These are phyloP conservation scores for Paramecium bursaria DNA, from an alignment of 73 alveolate species.

Conservation along the genomic window DNA sequence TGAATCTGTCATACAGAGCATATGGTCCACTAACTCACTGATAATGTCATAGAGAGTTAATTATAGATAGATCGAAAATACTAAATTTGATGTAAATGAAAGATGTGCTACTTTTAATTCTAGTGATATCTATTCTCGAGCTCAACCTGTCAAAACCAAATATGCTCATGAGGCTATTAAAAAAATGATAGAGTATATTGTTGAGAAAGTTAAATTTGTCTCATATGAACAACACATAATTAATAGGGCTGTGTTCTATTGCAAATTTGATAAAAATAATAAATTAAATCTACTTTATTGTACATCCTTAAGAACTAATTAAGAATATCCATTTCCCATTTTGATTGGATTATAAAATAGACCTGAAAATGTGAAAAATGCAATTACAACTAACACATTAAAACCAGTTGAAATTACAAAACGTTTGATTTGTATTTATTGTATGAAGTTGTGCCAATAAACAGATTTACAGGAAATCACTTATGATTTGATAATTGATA, in stretches of 20 bases:
- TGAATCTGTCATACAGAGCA: slow-evolving; percentile 29
- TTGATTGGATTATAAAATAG: background rate
- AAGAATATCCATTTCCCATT: slow-evolving; percentile 48
- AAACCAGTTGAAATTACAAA: slow-evolving; percentile 15
- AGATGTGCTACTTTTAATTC: slow-evolving; percentile 56
- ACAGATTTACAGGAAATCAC: slow-evolving; percentile 11
- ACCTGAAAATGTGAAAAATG: slow-evolving; percentile 23
- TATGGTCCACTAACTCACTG: slow-evolving; percentile 6
- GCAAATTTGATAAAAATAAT: slow-evolving; percentile 14
- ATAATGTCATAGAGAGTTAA: slow-evolving; percentile 21
- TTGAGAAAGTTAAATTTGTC: background rate
- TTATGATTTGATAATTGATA: background rate
- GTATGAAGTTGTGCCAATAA: background rate
- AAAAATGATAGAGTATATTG: slow-evolving; percentile 20
- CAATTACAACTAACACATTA: slow-evolving; percentile 8
- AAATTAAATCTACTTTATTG: slow-evolving; percentile 38
- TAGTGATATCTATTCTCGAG: slow-evolving; percentile 27
- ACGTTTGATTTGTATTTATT: background rate
- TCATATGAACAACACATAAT: slow-evolving; percentile 37
- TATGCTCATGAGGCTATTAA: background rate
- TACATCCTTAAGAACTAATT: slow-evolving; percentile 33
- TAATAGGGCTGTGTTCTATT: slow-evolving; percentile 18
- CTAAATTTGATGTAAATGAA: slow-evolving; percentile 39
- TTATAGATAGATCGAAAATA: background rate
- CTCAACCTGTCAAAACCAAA: slow-evolving; percentile 41